Evolutionary conservation across 1,284 basidiomycete species (phyloP).

Genomic region (Ceratobasidium papillatum): DNA sequence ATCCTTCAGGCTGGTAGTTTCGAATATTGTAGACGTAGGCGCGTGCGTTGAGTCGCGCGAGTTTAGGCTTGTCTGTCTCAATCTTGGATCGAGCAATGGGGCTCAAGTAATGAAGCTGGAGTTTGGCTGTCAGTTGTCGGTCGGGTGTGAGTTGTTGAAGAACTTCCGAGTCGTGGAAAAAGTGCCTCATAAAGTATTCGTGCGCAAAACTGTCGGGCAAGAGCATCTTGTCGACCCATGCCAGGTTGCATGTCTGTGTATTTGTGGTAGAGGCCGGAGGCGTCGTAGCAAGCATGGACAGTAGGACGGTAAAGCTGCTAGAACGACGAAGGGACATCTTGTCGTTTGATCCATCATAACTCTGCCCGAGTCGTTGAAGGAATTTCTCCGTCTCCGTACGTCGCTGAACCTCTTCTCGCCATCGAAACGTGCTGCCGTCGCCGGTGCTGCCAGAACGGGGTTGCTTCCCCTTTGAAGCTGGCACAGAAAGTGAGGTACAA

Average conservation of each 20-base stretch:
- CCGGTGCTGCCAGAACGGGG: neutral
- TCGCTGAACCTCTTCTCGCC: conserved; percentile 39
- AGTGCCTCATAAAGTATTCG: conserved; percentile 22
- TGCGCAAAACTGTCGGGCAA: conserved; percentile 13
- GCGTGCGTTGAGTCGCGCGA: conserved; percentile 38
- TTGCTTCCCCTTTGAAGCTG: neutral
- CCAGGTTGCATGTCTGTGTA: conserved; percentile 1
- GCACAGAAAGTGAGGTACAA: neutral
- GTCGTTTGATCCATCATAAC: neutral
- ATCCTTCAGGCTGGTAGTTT: conserved; percentile 38
- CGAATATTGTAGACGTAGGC: conserved; percentile 44
- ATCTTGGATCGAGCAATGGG: neutral
- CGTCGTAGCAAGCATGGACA: conserved; percentile 20
- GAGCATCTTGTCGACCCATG: conserved; percentile 32
- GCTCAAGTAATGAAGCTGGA: conserved; percentile 19
- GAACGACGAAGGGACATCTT: conserved; percentile 7
- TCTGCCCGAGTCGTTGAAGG: conserved; percentile 3
- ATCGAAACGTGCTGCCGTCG: conserved; percentile 28
- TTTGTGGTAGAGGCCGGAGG: neutral
- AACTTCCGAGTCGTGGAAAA: conserved; percentile 10
- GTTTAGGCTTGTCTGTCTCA: neutral
- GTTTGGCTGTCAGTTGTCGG: conserved; percentile 14
- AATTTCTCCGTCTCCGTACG: conserved; percentile 37
- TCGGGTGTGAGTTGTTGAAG: neutral
- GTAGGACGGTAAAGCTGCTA: neutral